phyloP scores from a whole-genome alignment of 2,329 filamentous ascomycete species.

The Alternaria arborescens region DNA sequence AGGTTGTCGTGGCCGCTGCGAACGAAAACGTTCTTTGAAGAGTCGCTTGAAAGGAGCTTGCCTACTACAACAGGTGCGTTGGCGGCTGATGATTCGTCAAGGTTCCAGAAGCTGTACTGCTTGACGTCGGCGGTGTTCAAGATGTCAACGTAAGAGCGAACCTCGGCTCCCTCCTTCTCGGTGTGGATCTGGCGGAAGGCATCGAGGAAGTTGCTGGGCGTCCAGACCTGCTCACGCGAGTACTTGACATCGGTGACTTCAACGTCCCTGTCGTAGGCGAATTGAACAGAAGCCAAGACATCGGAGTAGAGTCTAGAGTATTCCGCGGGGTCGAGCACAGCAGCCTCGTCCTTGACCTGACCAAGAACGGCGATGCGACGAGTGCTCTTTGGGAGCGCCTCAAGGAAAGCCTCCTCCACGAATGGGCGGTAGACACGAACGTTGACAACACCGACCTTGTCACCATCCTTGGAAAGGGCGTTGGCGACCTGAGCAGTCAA shows the following conservation, averaged over 20 bases:
- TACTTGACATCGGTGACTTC: constrained; percentile 89
- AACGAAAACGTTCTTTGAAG: constrained; percentile 67
- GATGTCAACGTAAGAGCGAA: constrained; percentile 60
- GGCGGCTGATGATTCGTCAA: constrained; percentile 75
- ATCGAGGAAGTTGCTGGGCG: constrained; percentile 61
- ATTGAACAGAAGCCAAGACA: constrained; percentile 83
- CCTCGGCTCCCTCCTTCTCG: constrained; percentile 51
- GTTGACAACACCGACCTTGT: constrained; percentile 85
- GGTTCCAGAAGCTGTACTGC: constrained; percentile 94
- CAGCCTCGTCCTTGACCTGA: constrained; percentile 78
- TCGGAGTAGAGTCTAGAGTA: constrained; percentile 93
- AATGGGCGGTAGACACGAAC: constrained; percentile 96
- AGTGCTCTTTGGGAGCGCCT: constrained; percentile 77
- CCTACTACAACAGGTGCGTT: constrained; percentile 70
- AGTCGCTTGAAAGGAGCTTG: constrained; percentile 68
- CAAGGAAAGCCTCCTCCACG: constrained; percentile 91
- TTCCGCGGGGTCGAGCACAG: constrained; percentile 76
- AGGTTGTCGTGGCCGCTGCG: constrained; percentile 69
- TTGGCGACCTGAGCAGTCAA: constrained; percentile 81
- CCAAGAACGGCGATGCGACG: constrained; percentile 85
- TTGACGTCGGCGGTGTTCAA: constrained; percentile 66
- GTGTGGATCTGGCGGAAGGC: constrained; percentile 58
- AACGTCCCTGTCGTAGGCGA: constrained; percentile 67
- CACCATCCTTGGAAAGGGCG: constrained; percentile 74
- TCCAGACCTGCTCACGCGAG: constrained; percentile 73